Percentiles rank a stretch among this genome's conserved stretches.
Conservation (phyloP, 1,139 yeast genomes). For the Groenewaldozyma sp. region DNA sequence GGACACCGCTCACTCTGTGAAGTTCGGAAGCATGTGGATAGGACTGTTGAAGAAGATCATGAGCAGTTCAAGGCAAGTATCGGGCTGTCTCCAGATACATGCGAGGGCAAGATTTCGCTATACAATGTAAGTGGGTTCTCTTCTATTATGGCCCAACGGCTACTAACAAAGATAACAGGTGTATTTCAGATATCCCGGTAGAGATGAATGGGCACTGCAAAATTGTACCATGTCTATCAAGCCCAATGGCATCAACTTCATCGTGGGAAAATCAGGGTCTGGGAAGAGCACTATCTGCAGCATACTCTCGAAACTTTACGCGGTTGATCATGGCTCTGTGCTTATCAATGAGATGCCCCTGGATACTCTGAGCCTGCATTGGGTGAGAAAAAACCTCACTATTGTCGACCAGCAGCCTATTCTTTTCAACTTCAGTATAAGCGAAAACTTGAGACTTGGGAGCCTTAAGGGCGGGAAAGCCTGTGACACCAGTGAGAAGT, state of each 20-base stretch:
- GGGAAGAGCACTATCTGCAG: constrained; percentile 81
- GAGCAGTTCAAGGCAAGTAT: constrained; percentile 9
- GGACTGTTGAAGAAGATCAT: constrained; percentile 10
- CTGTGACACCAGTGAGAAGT: too few species aligned
- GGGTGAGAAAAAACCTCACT: constrained; percentile 58
- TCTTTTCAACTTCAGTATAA: constrained; percentile 54
- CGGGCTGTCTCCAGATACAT: constrained; percentile 28
- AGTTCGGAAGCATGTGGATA: constrained; percentile 11
- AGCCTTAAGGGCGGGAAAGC: constrained; percentile 20
- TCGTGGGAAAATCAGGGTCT: constrained; percentile 82
- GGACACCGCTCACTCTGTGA: constrained; percentile 20
- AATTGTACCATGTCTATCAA: constrained; percentile 39
- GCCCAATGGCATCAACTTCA: constrained; percentile 43
- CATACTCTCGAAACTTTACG: constrained; percentile 52
- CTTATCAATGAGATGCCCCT: constrained; percentile 46
- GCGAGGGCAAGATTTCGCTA: constrained; percentile 42
- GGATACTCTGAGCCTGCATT: constrained; percentile 34
- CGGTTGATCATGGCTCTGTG: constrained; percentile 40
- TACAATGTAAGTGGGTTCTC: constrained; percentile 32
- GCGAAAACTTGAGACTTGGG: constrained; percentile 50
- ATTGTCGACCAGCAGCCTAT: constrained; percentile 64
- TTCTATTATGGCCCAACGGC: background rate
- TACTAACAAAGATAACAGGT: constrained; percentile 16
- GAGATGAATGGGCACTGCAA: constrained; percentile 41
- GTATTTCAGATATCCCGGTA: constrained; percentile 48